A percentile compares a stretch with the other conserved stretches of the same genome.
Evolutionary conservation across 768 basidiomycete species (phyloP).

Genomic region (Fistulinella prunicolor): DNA sequence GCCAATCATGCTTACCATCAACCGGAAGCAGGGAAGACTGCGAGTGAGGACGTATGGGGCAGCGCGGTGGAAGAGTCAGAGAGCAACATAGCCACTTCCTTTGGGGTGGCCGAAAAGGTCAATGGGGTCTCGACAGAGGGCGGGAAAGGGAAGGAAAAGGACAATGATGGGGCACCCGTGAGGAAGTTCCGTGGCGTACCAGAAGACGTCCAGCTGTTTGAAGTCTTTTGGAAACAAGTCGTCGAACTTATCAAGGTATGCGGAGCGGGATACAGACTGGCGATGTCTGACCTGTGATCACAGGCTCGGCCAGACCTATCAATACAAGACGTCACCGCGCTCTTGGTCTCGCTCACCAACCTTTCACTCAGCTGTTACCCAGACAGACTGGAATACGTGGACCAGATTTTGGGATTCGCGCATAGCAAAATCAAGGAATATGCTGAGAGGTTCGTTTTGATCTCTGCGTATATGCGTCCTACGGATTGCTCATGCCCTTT

Average conservation of each 20-base stretch:
- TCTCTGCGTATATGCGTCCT: too few relatives aligned
- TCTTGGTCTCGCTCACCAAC: constrained; percentile 93
- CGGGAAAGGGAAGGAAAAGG: constrained; percentile 53
- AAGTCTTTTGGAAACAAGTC: constrained; percentile 98
- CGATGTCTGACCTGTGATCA: constrained; percentile 1
- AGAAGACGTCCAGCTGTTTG: constrained; percentile 91
- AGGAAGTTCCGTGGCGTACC: constrained; percentile 95
- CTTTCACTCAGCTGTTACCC: constrained; percentile 96
- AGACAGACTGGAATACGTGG: constrained; percentile 94
- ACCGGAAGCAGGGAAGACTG: constrained; percentile 16
- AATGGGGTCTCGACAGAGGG: constrained; percentile 26
- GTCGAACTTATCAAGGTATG: constrained; percentile 94
- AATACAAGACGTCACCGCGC: constrained; percentile 95
- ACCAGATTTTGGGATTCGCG: constrained; percentile 90
- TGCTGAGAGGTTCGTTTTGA: constrained; percentile 58
- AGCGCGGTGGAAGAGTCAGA: constrained; percentile 23
- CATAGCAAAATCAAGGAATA: constrained; percentile 83
- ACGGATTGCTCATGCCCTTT: too few relatives aligned
- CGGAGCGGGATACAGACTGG: not conserved
- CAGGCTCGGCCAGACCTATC: constrained; percentile 96
- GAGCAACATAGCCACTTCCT: constrained; percentile 6
- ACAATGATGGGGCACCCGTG: constrained; percentile 52
- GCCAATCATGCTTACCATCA: constrained; percentile 50
- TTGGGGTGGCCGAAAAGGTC: not conserved
- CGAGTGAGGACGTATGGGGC: constrained; percentile 27